Evolutionary conservation across 768 basidiomycete species (phyloP), one percentile per base, ranked within the genome.

Genomic region (Lactifluus piperatus): DNA sequence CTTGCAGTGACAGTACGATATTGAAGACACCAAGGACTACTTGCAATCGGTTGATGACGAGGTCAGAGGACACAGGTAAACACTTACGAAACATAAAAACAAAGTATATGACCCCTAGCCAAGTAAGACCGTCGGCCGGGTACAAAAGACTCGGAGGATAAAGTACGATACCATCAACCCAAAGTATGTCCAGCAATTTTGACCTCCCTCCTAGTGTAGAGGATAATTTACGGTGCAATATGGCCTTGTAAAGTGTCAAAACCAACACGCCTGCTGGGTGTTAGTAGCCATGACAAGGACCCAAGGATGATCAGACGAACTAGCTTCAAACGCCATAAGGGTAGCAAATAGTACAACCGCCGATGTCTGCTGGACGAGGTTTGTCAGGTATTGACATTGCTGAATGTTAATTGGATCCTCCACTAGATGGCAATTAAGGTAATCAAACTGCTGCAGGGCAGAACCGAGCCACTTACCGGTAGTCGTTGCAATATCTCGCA

Each of bases 81-180:
- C 34, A 47, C 13, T 9, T 30, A 63, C 55, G 36, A 24, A 62
- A 27, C 62, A 63, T 57, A 54, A 62, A 62, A n/a, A 63, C 46
- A 16, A 62, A 63, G 51, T 63, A 63, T 7, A 63, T 62, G 6
- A 57, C 30, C 10, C 62, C 62, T 63, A 14, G 18, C 4, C 30
- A 56, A 9, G n/a, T 6, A 14, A 9, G 27, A 24, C 0, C 8
- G 9, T 60, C 22, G 45, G 32, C 36, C 4, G 5, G n/a, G 20
- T 22, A n/a, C n/a, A 20, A n/a, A 32, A n/a, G 9, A n/a, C n/a
- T n/a, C n/a, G n/a, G n/a, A 11, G 47, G 9, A 2, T 16, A 14
- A 4, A 18, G 24, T 13, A 10, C 7, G 39, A 5, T 13, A 63
- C 62, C 62, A 7, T 63, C 62, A 1, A 62, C 34, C 60, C 54